Evolutionary conservation across 2,329 filamentous ascomycete species (phyloP), one percentile per base, ranked within the genome.

Genomic region (Blastomyces percursus): DNA sequence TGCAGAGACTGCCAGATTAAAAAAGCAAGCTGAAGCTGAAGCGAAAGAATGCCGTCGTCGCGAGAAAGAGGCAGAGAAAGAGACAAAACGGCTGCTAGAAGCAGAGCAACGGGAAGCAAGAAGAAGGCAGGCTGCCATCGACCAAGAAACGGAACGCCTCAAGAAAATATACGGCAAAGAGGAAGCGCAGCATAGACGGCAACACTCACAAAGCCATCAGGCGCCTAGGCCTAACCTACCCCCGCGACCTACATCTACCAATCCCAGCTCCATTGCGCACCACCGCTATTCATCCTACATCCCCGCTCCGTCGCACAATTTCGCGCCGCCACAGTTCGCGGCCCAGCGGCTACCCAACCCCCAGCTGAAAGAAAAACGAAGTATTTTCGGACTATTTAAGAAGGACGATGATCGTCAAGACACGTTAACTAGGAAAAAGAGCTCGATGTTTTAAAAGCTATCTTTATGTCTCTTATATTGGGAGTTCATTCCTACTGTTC

Each of bases 141-240:
- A 96, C 44, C 84, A 85, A 52, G 92, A 96, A 74, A 96, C 91
- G 0, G 86, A 86, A 67, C 82, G 91, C 0, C 77, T 96, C 8
- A 78, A 81, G 62, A 79, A 77, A 66, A 69, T 84, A 57, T 87
- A 85, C 66, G 83, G 83, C 55, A 67, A 71, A 62, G 73, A 79
- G 44, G 73, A 78, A 65, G 62, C 75, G 65, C 67, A 69, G 60
- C 71, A 64, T 8, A 71, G 73, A 38, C 66, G 61, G 40, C 67
- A 67, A 46, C 63, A 58, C 42, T 51, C 30, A 52, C 64, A 55
- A 59, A 66, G 35, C 35, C 32, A 27, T 21, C 19, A 16, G 3
- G 32, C 32, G 35, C 40, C 56, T 3, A 67, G 63, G 63, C 61
- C 68, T 61, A 30, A 59, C 67, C 27, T 65, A 64, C 58, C 72